Base-by-base conservation (phyloP, 2,329 filamentous ascomycete genomes). In the Ophiocordyceps polyrhachis-furcata region DNA sequence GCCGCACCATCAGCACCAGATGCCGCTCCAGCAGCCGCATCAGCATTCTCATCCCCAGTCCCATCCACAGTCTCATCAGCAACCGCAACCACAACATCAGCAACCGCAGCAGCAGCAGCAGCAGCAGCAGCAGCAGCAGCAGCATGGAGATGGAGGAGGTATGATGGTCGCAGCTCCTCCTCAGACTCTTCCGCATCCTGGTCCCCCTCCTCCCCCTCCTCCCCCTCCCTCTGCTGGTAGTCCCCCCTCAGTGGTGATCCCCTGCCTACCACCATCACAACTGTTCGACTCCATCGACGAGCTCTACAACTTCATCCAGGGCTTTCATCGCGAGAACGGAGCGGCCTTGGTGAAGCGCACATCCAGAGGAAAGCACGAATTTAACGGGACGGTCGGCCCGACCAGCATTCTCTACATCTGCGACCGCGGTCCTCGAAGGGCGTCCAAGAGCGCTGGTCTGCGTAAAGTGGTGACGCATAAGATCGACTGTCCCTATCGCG, bases 401-500 rank as follows among this genome's bases (percentile, higher is more conserved):
- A 15, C 28, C 8, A 31, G 21, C 15, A 29, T 35, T n/a, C 15
- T 31, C 28, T 31, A 29, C 28, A 25, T 42, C 41, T 42, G 41
- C 28, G 41, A 42, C 25, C 41, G 41, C 19, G 41, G 41, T 5
- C 41, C 23, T 13, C 23, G n/a, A 15, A 23, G 41, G 9, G 41
- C 41, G 15, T 42, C 41, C 3, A 17, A 29, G 28, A 42, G 41
- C 28, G 23, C 25, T 4, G 41, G 41, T 21, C 19, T 40, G 15
- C 37, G 28, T 2, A 41, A 28, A 9, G 14, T 21, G 23, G 17
- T 21, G 23, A 45, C 42, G 40, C 40, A 46, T 15, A 46, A 46
- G 38, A 32, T 46, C 31, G 40, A 46, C 29, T 46, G 40, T 17
- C 45, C 45, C 37, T 21, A 44, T 28, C 43, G 43, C 23, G 43